These are phyloP conservation scores for Lanmaoa pseudosensibilis DNA, from an alignment of 768 basidiomycete species.

Conservation along the genomic window DNA sequence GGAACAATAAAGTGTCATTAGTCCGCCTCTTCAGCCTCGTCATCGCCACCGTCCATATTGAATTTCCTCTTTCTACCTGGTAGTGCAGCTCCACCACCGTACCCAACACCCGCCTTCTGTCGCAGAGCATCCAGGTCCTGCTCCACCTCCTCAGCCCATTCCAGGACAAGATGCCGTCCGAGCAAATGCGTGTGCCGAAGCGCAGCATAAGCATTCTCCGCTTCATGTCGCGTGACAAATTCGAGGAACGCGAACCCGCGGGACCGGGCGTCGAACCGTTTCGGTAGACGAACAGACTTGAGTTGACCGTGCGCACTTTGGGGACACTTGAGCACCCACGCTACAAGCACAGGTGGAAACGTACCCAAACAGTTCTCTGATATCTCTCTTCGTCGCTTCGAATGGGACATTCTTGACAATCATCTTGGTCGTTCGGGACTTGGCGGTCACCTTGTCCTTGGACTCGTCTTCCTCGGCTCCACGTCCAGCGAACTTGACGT, in stretches of 20 bases:
- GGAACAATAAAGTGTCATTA: slow-evolving; percentile 5
- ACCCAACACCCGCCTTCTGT: slow-evolving; percentile 78
- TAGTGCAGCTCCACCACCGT: slow-evolving; percentile 63
- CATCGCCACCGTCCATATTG: slow-evolving; percentile 46
- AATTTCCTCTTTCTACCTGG: slow-evolving; percentile 79
- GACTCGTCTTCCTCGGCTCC: slow-evolving; percentile 62
- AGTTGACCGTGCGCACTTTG: slow-evolving; percentile 83
- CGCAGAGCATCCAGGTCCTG: slow-evolving; percentile 75
- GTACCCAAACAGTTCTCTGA: slow-evolving; percentile 85
- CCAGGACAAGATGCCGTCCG: slow-evolving; percentile 89
- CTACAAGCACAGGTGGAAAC: slow-evolving; percentile 30
- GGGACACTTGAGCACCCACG: neutral
- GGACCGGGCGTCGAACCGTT: slow-evolving; percentile 83
- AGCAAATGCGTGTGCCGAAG: slow-evolving; percentile 94
- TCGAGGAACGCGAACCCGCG: slow-evolving; percentile 98
- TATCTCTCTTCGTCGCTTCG: slow-evolving; percentile 91
- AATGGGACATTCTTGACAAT: slow-evolving; percentile 98
- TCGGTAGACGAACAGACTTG: slow-evolving; percentile 92
- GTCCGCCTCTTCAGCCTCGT: slow-evolving; percentile 32
- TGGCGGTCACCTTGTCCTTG: slow-evolving; percentile 39
- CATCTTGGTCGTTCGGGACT: slow-evolving; percentile 84
- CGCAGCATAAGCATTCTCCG: slow-evolving; percentile 82
- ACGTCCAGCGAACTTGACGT: slow-evolving; percentile 84
- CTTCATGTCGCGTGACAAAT: slow-evolving; percentile 86
- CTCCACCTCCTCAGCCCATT: slow-evolving; percentile 88